A percentile compares a stretch with the other conserved stretches of the same genome.
Conservation (phyloP, 768 basidiomycete genomes). For the Amanita pallidorosea region DNA sequence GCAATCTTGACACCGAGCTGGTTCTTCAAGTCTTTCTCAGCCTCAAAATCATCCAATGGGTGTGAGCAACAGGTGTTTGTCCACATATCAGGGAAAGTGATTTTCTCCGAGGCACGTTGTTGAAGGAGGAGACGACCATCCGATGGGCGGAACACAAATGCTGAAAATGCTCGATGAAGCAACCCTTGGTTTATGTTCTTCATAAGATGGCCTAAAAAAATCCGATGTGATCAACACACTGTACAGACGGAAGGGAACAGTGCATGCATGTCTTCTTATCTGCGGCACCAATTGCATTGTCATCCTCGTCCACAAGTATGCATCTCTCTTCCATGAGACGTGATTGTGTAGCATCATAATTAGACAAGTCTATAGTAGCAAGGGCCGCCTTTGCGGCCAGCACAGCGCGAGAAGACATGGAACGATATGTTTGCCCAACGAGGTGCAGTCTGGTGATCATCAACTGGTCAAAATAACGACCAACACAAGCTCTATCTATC, state of each 20-base stretch:
- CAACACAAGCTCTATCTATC: not conserved
- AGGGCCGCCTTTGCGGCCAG: constrained; percentile 53
- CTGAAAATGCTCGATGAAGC: constrained; percentile 96
- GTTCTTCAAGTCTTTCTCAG: constrained; percentile 64
- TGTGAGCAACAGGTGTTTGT: constrained; percentile 99
- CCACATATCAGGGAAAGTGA: constrained; percentile 99
- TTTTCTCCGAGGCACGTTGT: constrained; percentile 95
- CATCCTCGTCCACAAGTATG: constrained; percentile 84
- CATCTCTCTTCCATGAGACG: constrained; percentile 94
- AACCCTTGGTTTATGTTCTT: constrained; percentile 90
- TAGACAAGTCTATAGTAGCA: constrained; percentile 66
- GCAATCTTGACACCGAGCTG: constrained; percentile 82
- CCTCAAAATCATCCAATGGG: constrained; percentile 85
- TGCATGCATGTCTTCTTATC: constrained; percentile 94
- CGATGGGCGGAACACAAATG: constrained; percentile 88
- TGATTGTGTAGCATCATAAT: constrained; percentile 88
- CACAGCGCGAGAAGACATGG: constrained; percentile 52
- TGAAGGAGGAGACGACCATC: constrained; percentile 92
- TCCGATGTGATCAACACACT: not conserved
- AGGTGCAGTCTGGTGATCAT: not conserved
- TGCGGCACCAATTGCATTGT: constrained; percentile 72
- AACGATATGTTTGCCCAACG: not conserved
- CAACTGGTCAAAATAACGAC: not conserved
- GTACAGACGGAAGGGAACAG: not conserved
- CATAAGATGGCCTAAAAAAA: constrained; percentile 81